Percentiles rank a stretch among this genome's conserved stretches.
These are phyloP conservation scores for Cadophora sp. DNA, from an alignment of 2,329 filamentous ascomycete genomes.

Conservation along the genomic window DNA sequence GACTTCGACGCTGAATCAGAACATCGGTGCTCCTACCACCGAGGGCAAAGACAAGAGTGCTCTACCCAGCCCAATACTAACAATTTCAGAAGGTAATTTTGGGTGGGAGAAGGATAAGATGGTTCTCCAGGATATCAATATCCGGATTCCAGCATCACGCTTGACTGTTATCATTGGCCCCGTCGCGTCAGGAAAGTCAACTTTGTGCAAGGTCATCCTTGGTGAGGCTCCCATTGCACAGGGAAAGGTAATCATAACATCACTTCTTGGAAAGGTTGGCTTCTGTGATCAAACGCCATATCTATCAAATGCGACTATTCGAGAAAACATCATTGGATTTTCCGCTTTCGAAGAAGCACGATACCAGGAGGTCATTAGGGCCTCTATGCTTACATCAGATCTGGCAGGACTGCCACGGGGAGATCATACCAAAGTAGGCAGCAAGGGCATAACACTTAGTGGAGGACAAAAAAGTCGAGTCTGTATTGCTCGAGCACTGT, in stretches of 20 bases:
- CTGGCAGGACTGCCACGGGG: slow-evolving; percentile 34
- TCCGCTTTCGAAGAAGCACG: slow-evolving; percentile 44
- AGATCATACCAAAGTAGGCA: slow-evolving; percentile 34
- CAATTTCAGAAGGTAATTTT: slow-evolving; percentile 6
- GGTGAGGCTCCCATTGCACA: slow-evolving; percentile 35
- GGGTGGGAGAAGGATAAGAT: slow-evolving; percentile 16
- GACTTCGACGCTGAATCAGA: background rate
- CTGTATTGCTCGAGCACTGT: slow-evolving; percentile 39
- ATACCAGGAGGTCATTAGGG: slow-evolving; percentile 44
- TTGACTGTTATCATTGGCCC: slow-evolving; percentile 41
- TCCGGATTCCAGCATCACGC: slow-evolving; percentile 12
- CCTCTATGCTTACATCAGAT: slow-evolving; percentile 33
- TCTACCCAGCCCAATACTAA: no score
- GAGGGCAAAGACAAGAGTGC: background rate
- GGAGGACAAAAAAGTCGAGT: slow-evolving; percentile 33
- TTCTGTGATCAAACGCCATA: slow-evolving; percentile 19
- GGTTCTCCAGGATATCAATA: slow-evolving; percentile 12
- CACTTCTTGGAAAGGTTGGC: slow-evolving; percentile 4
- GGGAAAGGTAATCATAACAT: background rate
- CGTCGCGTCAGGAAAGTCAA: slow-evolving; percentile 42
- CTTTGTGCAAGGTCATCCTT: slow-evolving; percentile 37
- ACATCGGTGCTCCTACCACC: background rate
- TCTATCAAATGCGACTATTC: slow-evolving; percentile 48
- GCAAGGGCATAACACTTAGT: slow-evolving; percentile 27
- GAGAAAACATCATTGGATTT: slow-evolving; percentile 48